A percentile compares a stretch with the other conserved stretches of the same genome.
Conservation (phyloP, 306 rosid genomes). For the Lathyrus aphaca region DNA sequence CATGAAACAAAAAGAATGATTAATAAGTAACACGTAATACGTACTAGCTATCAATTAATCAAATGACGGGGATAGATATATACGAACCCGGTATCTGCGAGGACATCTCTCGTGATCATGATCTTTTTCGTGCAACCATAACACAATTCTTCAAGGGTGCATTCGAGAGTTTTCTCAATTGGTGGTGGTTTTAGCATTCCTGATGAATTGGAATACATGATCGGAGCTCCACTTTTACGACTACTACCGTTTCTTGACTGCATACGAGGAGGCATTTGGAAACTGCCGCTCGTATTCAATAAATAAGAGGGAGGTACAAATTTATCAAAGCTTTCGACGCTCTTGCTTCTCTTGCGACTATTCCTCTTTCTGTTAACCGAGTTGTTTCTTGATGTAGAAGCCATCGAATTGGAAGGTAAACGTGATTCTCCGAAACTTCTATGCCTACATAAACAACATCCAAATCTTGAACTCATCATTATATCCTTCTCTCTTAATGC, state of each 20-base stretch:
- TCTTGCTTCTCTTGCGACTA: constrained; percentile 26
- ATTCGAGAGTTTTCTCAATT: constrained; percentile 67
- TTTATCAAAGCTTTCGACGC: constrained; percentile 11
- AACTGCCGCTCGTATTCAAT: constrained; percentile 12
- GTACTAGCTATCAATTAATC: background rate
- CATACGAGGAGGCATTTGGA: constrained; percentile 8
- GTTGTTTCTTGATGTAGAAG: constrained; percentile 38
- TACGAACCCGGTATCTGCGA: constrained; percentile 62
- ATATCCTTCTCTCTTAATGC: constrained; percentile 11
- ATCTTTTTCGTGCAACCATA: constrained; percentile 76
- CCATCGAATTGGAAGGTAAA: constrained; percentile 19
- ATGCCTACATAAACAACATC: constrained; percentile 23
- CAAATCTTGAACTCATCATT: constrained; percentile 12
- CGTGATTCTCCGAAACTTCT: constrained; percentile 36
- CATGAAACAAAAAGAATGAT: background rate
- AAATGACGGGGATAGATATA: background rate
- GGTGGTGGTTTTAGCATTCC: constrained; percentile 72
- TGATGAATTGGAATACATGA: constrained; percentile 82
- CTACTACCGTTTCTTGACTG: constrained; percentile 36
- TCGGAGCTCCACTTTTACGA: constrained; percentile 45
- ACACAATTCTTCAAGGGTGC: constrained; percentile 86
- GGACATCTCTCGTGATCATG: constrained; percentile 64
- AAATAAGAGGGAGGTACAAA: constrained; percentile 17
- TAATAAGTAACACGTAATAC: background rate
- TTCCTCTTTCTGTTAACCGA: constrained; percentile 24